A percentile compares a stretch with the other conserved stretches of the same genome.
These are phyloP conservation scores for Agrocybe praecox DNA, from an alignment of 768 basidiomycete genomes.

Conservation along the genomic window DNA sequence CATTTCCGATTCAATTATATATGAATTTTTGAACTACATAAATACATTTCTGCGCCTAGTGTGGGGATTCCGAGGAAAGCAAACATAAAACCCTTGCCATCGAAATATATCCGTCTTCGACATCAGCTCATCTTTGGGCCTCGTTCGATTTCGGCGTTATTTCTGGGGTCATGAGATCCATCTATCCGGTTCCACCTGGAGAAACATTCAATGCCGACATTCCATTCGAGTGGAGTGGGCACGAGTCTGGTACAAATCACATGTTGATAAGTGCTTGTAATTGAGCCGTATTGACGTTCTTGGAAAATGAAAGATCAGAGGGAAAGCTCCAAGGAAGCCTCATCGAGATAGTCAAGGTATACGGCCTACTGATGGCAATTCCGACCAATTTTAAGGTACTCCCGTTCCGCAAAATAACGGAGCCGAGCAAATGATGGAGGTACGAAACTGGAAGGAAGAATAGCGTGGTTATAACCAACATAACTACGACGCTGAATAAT, in stretches of 20 bases:
- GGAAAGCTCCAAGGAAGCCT: slow-evolving; percentile 16
- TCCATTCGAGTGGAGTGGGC: slow-evolving; percentile 23
- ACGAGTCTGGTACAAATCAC: slow-evolving; percentile 16
- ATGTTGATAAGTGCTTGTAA: slow-evolving; percentile 18
- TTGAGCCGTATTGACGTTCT: slow-evolving; percentile 21
- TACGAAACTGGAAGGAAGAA: slow-evolving; percentile 21
- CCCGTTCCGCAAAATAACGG: not conserved
- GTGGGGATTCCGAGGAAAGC: slow-evolving; percentile 16
- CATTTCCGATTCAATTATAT: too few species aligned
- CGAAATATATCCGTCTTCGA: slow-evolving; percentile 23
- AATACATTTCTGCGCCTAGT: too few species aligned
- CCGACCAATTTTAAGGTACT: too few species aligned
- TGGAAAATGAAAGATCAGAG: slow-evolving; percentile 19
- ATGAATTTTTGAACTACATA: too few species aligned
- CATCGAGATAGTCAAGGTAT: slow-evolving; percentile 18
- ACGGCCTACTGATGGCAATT: slow-evolving; percentile 14
- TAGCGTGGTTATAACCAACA: slow-evolving; percentile 15
- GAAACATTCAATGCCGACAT: slow-evolving; percentile 6
- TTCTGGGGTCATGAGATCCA: slow-evolving; percentile 24
- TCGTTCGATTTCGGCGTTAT: slow-evolving; percentile 25
- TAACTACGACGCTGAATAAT: slow-evolving; percentile 10
- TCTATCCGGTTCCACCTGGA: slow-evolving; percentile 7
- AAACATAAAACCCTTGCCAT: slow-evolving; percentile 12
- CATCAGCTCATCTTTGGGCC: slow-evolving; percentile 25
- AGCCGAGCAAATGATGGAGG: not conserved